Evolutionary conservation across 306 rosid genomes (phyloP), one percentile per base, ranked within the genome.

Genomic region (Mucuna pruriens): DNA sequence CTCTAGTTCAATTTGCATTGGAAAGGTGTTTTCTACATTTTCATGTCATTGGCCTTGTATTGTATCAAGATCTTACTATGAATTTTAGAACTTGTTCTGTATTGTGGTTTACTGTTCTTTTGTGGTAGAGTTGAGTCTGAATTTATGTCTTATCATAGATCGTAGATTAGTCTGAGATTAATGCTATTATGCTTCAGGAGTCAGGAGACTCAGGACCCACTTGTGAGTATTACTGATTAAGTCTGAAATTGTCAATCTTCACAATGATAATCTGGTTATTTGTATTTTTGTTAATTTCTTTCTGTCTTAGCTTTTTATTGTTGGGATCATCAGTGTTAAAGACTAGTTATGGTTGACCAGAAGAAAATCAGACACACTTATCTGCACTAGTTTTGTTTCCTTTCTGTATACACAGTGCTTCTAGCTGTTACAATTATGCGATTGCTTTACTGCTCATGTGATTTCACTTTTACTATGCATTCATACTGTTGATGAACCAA

Each of bases 1-100:
- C 85, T 84, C 98, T 13, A 85, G 64, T 82, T 94, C 96, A n/a
- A 71, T 77, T 71, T 85, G 90, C 15, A 92, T 94, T 4, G 98
- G 98, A 44, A 94, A 94, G 98, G 98, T 94, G 25, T 29, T 73
- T 51, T 63, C 72, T 80, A 39, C 65, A 34, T 65, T 69, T 82
- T 65, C 69, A 15, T 31, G 39, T 17, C 67, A 0, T 9, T 75
- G 34, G 65, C 46, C 17, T 10, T 61, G 31, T 23, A 61, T 7
- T 39, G 6, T 68, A 22, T 67, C 3, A 4, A 57, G 65, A 62
- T 31, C 26, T 72, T 81, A 44, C 22, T 7, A 9, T 4, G 71
- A 19, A 39, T 57, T 51, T 5, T 26, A 25, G 11, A 66, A 64
- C 33, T 86, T 60, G 31, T 48, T 55, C 63, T 63, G 4, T n/a